Base-by-base conservation (phyloP, 2,329 filamentous ascomycete species). In the Trichocomaceae sp. region DNA sequence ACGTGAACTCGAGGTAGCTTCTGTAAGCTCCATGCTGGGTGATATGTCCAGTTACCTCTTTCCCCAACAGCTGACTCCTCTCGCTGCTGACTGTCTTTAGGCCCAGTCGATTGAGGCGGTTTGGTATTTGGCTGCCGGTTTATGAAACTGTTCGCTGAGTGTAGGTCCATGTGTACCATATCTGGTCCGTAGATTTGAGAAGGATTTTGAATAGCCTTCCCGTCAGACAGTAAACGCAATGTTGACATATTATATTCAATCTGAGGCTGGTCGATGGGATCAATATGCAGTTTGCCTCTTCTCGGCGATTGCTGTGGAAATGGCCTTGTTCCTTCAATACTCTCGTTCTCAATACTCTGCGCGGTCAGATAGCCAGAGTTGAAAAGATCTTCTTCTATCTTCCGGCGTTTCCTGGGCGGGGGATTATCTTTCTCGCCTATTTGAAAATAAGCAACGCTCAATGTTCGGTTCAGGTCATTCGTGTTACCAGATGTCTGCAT, bases 1-100 rank as follows among this genome's bases (percentile, higher is more conserved):
- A 52, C 46, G 41, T 56, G 50, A 13, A 47, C 50, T 12, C 54
- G 50, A 26, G 54, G 54, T 12, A 46, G 54, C 44, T 31, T 45
- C 17, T 49, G 44, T 39, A 56, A 48, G 31, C 33, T 47, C 20
- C 20, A 45, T 37, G 10, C 15, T 45, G 49, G n/a, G 17, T 26
- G 31, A 29, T 39, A 31, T 2, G 22, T 22, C 33, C 2, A 31
- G 13, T 29, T 23, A 12, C 49, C 31, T 8, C 31, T 20, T 49
- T 22, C 23, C 41, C 19, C n/a, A 15, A 47, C 7, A 17, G 6
- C 12, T n/a, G 17, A n/a, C 17, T 31, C 19, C n/a, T 17, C 19
- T 22, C 13, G 15, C 23, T 51, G 41, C 17, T 20, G 47, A 23
- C 52, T 26, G 10, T 55, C 41, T 10, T 23, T 47, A 41, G 33